phyloP scores from a whole-genome alignment of 2,329 filamentous ascomycete species.

The Sporothrix protearum region DNA sequence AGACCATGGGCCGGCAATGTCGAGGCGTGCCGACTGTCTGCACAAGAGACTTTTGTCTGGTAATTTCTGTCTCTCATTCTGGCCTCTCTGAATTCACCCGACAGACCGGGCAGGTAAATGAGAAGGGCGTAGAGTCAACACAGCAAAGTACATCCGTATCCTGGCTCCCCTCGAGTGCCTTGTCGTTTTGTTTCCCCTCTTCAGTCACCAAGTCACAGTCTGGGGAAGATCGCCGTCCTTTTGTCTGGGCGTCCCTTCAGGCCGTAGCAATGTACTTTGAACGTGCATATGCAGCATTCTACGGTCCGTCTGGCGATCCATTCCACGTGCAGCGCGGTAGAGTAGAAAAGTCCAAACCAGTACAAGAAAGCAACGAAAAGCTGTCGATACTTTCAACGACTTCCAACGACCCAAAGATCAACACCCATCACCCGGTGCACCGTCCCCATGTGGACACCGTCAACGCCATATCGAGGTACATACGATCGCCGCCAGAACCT shows the following conservation, averaged over 20 bases:
- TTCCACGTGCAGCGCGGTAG: not conserved
- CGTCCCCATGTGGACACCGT: not conserved
- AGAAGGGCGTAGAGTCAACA: not conserved
- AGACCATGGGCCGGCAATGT: not conserved
- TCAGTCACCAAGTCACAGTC: not conserved
- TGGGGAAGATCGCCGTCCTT: not conserved
- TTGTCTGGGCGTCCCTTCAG: not conserved
- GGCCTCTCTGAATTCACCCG: constrained; percentile 12
- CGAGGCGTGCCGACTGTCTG: not conserved
- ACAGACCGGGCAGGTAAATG: constrained; percentile 1
- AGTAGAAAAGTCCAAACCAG: too few species aligned
- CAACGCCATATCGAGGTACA: constrained; percentile 12
- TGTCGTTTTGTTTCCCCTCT: not conserved
- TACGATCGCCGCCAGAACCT: not conserved
- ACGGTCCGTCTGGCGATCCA: not conserved
- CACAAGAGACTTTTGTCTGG: not conserved
- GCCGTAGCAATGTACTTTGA: not conserved
- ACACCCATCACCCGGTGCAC: not conserved
- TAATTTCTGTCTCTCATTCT: not conserved
- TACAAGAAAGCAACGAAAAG: not conserved
- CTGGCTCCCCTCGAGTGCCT: not conserved
- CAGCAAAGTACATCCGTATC: not conserved
- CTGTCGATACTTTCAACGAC: not conserved
- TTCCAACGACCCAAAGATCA: not conserved
- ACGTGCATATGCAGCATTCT: not conserved